Percentiles rank a stretch among this genome's conserved stretches.
phyloP scores from a whole-genome alignment of 768 basidiomycete genomes.

The Pulveroboletus sp. region DNA sequence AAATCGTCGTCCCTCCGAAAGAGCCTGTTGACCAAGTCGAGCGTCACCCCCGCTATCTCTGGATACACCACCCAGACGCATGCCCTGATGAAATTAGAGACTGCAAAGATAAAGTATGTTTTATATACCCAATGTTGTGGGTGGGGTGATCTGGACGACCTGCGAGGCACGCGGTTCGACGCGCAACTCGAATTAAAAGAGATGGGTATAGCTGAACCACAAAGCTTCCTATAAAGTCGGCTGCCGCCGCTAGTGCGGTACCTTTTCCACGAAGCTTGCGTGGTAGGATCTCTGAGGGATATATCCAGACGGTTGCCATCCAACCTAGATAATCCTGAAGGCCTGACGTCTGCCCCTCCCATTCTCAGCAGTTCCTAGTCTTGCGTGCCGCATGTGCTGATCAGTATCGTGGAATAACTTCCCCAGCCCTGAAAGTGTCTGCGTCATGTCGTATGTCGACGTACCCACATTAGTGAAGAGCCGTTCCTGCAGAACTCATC shows the following conservation, averaged over 20 bases:
- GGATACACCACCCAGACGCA: conserved; percentile 5
- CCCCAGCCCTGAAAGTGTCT: too few relatives aligned
- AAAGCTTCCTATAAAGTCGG: conserved; percentile 9
- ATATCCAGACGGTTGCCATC: conserved; percentile 10
- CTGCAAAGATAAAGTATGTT: conserved; percentile 5
- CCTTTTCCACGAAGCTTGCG: conserved; percentile 8
- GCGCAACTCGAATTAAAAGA: background rate
- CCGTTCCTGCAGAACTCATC: too few relatives aligned
- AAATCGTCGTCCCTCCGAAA: background rate
- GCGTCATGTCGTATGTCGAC: too few relatives aligned
- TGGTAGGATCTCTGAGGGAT: conserved; percentile 7
- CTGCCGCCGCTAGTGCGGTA: conserved; percentile 1
- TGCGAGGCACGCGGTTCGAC: background rate
- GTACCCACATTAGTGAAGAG: too few relatives aligned
- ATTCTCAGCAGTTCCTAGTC: too few relatives aligned
- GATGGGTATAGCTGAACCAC: background rate
- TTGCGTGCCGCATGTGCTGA: too few relatives aligned
- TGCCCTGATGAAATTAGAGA: conserved; percentile 4
- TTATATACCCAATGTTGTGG: conserved; percentile 11
- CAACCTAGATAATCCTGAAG: conserved; percentile 4
- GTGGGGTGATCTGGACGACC: conserved; percentile 11
- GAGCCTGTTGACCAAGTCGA: conserved; percentile 5
- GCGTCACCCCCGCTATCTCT: conserved; percentile 6
- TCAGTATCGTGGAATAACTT: too few relatives aligned
- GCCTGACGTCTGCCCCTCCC: too few relatives aligned